A percentile compares a stretch with the other conserved stretches of the same genome.
Conservation (phyloP, 441 rosid genomes). For the Geranium incanum region DNA sequence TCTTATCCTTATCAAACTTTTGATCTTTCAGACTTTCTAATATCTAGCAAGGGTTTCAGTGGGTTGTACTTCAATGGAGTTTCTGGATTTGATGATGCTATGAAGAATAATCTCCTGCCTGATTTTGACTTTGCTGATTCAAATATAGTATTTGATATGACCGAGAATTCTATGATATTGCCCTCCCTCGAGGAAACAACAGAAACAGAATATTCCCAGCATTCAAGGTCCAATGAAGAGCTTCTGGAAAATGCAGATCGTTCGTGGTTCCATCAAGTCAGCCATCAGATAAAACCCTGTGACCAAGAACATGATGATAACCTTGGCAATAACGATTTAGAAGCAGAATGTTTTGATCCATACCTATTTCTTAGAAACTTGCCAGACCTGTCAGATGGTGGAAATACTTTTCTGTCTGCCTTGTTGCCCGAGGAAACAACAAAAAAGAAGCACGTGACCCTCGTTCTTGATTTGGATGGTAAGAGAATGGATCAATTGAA, state of each 20-base stretch:
- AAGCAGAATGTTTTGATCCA: conserved; percentile 58
- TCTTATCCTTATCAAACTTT: conserved; percentile 48
- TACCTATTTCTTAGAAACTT: conserved; percentile 83
- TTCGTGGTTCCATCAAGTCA: conserved; percentile 44
- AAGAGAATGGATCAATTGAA: conserved; percentile 17
- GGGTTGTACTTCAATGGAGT: conserved; percentile 64
- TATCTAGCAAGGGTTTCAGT: conserved; percentile 68
- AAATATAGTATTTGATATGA: conserved; percentile 43
- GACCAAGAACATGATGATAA: conserved; percentile 41
- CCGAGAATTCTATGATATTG: conserved; percentile 62
- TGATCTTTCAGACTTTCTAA: conserved; percentile 64
- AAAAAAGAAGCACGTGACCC: conserved; percentile 70
- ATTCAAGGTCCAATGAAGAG: conserved; percentile 38
- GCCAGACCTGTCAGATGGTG: conserved; percentile 73
- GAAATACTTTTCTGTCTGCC: conserved; percentile 73
- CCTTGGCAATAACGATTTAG: conserved; percentile 30
- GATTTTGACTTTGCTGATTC: conserved; percentile 62
- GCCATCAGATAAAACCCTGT: conserved; percentile 51
- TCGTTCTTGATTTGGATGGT: conserved; percentile 96
- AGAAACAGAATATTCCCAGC: conserved; percentile 37
- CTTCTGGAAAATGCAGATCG: conserved; percentile 30
- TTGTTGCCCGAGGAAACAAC: conserved; percentile 89
- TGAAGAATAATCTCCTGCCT: conserved; percentile 42
- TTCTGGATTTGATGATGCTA: conserved; percentile 35
- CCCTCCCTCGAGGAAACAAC: conserved; percentile 69